Percentiles rank a stretch among this genome's conserved stretches.
phyloP scores from a whole-genome alignment of 768 basidiomycete genomes.

The Leucocoprinus sp. region DNA sequence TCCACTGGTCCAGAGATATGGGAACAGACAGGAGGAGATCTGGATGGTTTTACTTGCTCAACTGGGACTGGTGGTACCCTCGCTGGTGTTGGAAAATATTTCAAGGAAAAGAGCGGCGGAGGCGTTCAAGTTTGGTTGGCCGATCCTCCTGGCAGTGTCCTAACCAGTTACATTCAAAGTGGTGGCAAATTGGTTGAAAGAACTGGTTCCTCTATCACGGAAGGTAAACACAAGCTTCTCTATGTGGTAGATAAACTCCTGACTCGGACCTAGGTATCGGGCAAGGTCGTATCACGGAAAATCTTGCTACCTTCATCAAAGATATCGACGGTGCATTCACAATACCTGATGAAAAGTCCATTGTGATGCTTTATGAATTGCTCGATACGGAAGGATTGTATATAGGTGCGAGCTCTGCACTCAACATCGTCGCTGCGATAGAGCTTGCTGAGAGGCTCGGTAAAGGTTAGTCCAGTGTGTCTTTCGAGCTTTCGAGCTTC shows the following conservation, averaged over 20 bases:
- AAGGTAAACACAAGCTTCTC: constrained; percentile 46
- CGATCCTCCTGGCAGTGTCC: constrained; percentile 92
- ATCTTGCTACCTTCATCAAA: constrained; percentile 75
- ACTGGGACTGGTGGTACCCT: constrained; percentile 97
- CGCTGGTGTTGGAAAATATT: constrained; percentile 76
- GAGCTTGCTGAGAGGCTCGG: constrained; percentile 83
- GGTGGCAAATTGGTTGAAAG: constrained; percentile 75
- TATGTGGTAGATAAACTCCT: background rate
- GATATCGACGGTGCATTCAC: constrained; percentile 77
- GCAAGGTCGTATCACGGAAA: constrained; percentile 91
- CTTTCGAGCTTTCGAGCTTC: too few relatives aligned
- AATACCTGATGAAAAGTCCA: constrained; percentile 82
- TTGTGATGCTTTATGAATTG: constrained; percentile 89
- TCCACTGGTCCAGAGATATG: constrained; percentile 97
- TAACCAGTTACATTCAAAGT: constrained; percentile 74
- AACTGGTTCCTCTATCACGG: constrained; percentile 82
- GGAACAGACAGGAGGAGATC: constrained; percentile 69
- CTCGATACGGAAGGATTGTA: constrained; percentile 91
- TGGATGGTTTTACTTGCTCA: constrained; percentile 90
- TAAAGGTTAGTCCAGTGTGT: constrained; percentile 60
- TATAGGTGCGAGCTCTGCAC: constrained; percentile 85
- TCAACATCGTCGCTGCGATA: constrained; percentile 92
- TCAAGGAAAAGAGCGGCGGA: constrained; percentile 75
- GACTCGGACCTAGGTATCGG: constrained; percentile 65
- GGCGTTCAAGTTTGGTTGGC: constrained; percentile 89